Conservation (phyloP, 2,329 filamentous ascomycete species). For the Diaporthe helianthi region DNA sequence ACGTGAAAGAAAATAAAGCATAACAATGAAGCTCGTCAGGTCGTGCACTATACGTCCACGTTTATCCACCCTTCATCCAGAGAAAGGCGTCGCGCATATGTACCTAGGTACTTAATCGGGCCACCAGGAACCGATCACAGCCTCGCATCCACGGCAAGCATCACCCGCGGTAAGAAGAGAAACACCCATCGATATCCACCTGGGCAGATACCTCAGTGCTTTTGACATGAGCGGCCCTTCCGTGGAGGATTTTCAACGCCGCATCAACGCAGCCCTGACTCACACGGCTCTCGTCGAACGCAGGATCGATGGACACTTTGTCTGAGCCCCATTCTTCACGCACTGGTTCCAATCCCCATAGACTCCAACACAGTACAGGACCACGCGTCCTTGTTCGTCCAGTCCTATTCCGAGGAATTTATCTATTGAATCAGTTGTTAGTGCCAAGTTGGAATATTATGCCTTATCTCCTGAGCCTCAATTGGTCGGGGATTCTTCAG, state of each 20-base stretch:
- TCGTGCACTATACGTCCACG: too few relatives aligned
- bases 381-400: neutral
- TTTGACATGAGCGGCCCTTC: too few relatives aligned
- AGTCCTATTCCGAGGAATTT: neutral
- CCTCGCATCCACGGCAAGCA: neutral
- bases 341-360: neutral
- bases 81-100: too few relatives aligned
- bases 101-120: too few relatives aligned
- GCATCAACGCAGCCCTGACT: neutral
- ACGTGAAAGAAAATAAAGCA: neutral
- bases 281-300: neutral
- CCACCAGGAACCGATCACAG: neutral
- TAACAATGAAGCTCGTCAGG: neutral
- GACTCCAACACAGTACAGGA: slow-evolving; percentile 1
- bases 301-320: neutral
- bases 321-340: neutral
- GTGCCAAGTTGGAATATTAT: neutral
- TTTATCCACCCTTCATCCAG: neutral
- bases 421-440: neutral
- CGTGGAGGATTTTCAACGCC: neutral
- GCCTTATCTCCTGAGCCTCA: neutral
- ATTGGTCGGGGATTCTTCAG: too few relatives aligned
- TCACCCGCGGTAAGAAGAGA: neutral
- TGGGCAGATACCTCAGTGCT: too few relatives aligned
- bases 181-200: neutral